Percentiles rank a stretch among this genome's conserved stretches.
These are phyloP conservation scores for Amanita thiersii DNA, from an alignment of 768 basidiomycete genomes.

Conservation along the genomic window DNA sequence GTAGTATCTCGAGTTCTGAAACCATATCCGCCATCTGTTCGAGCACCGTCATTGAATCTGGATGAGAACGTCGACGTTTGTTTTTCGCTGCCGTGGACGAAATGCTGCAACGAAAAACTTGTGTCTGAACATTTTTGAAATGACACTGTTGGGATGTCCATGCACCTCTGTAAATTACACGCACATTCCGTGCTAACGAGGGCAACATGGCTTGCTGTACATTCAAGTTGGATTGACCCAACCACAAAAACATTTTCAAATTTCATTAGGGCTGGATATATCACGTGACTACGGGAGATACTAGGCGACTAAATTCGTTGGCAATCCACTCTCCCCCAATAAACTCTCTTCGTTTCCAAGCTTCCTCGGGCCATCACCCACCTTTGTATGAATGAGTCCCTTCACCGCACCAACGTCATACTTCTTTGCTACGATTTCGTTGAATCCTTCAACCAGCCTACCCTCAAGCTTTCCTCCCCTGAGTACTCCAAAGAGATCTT, in stretches of 20 bases:
- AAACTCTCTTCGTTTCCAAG: constrained; percentile 56
- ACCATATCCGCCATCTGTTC: constrained; percentile 8
- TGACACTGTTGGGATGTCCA: too few relatives aligned
- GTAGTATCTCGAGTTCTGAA: background rate
- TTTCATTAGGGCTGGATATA: background rate
- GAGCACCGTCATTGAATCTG: too few relatives aligned
- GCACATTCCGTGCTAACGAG: too few relatives aligned
- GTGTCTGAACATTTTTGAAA: too few relatives aligned
- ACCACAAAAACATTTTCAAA: too few relatives aligned
- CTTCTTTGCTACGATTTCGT: constrained; percentile 63
- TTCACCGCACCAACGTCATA: constrained; percentile 77
- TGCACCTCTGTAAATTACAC: too few relatives aligned
- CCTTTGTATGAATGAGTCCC: constrained; percentile 83
- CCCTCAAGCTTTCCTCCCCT: constrained; percentile 34
- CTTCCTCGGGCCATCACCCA: constrained; percentile 85
- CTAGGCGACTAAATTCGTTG: constrained; percentile 39
- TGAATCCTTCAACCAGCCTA: constrained; percentile 62
- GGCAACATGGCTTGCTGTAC: too few relatives aligned
- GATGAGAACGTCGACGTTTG: too few relatives aligned
- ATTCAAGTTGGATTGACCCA: too few relatives aligned
- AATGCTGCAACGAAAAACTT: too few relatives aligned
- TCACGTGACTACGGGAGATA: background rate
- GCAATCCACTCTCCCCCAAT: constrained; percentile 61
- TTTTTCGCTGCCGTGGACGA: too few relatives aligned
- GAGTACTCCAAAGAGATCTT: constrained; percentile 68